Evolutionary conservation across 192 early-diverging fungal species (phyloP).

Genomic region (Kappamyces sp.): DNA sequence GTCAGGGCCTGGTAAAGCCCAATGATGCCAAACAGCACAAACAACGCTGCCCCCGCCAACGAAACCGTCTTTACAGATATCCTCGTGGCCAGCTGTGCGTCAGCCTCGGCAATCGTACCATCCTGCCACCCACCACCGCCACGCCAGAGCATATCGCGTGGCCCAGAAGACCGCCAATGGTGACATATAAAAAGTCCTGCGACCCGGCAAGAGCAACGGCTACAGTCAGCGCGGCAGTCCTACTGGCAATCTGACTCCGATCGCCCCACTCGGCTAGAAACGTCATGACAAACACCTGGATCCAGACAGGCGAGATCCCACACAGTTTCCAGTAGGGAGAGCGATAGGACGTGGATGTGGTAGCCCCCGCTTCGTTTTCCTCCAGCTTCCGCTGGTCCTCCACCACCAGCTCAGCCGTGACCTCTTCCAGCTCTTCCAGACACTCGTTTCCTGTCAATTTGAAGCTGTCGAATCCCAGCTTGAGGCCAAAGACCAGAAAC

Average conservation of each 20-base stretch:
- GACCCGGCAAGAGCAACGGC: constrained; percentile 92
- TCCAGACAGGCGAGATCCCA: constrained; percentile 85
- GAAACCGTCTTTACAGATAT: constrained; percentile 61
- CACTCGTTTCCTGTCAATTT: constrained; percentile 84
- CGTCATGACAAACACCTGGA: constrained; percentile 93
- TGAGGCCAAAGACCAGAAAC: constrained; percentile 90
- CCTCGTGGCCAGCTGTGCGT: constrained; percentile 14
- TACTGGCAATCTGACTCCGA: constrained; percentile 87
- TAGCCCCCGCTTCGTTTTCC: constrained; percentile 56
- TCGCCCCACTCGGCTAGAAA: constrained; percentile 99
- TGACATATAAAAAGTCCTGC: constrained; percentile 89
- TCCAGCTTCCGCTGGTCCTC: constrained; percentile 56
- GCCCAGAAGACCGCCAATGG: constrained; percentile 79
- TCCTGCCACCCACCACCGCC: constrained; percentile 89
- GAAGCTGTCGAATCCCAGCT: constrained; percentile 78
- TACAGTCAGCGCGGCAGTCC: constrained; percentile 13
- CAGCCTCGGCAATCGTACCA: constrained; percentile 33
- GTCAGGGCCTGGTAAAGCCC: constrained; percentile 54
- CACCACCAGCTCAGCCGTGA: constrained; percentile 80
- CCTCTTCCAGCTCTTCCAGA: constrained; percentile 85
- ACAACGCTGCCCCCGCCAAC: constrained; percentile 75
- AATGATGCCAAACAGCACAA: constrained; percentile 77
- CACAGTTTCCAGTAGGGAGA: not conserved
- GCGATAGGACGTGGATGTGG: constrained; percentile 16
- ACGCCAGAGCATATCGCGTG: constrained; percentile 88